phyloP scores from a whole-genome alignment of 495 filamentous ascomycete species.

The Neurospora discreta region DNA sequence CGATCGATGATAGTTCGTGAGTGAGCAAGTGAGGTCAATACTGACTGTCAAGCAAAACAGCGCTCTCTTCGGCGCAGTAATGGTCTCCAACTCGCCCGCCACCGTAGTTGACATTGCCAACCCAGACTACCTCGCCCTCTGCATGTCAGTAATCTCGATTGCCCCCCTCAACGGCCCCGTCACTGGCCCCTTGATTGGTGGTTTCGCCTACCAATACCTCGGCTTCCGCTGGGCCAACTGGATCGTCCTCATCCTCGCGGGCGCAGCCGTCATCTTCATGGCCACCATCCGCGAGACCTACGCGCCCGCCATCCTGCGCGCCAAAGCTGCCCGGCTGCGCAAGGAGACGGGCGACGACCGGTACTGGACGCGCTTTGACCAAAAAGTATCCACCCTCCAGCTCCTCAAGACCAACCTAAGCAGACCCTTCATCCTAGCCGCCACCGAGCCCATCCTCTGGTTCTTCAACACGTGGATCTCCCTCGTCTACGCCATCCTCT shows the following conservation, averaged over 20 bases:
- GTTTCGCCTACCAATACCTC: slow-evolving; percentile 63
- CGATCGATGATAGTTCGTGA: no score
- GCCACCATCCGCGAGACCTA: slow-evolving; percentile 63
- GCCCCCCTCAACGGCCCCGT: slow-evolving; percentile 69
- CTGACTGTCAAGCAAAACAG: slow-evolving; percentile 18
- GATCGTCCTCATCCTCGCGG: slow-evolving; percentile 61
- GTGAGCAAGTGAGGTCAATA: background rate
- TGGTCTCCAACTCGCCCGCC: slow-evolving; percentile 73
- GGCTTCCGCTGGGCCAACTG: slow-evolving; percentile 75
- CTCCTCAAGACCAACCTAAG: slow-evolving; percentile 59
- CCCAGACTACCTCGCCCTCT: slow-evolving; percentile 57
- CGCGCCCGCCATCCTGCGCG: slow-evolving; percentile 57
- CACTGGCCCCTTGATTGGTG: slow-evolving; percentile 38
- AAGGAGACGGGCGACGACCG: slow-evolving; percentile 65
- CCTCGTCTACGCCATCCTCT: slow-evolving; percentile 58
- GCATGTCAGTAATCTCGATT: slow-evolving; percentile 64
- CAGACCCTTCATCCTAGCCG: slow-evolving; percentile 65
- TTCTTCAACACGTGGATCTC: slow-evolving; percentile 64
- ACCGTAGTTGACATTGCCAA: slow-evolving; percentile 70
- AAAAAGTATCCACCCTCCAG: slow-evolving; percentile 35
- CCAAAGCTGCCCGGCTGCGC: slow-evolving; percentile 54
- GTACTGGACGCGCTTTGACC: slow-evolving; percentile 70
- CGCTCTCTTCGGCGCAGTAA: slow-evolving; percentile 65
- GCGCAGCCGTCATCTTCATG: slow-evolving; percentile 42
- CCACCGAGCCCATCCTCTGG: slow-evolving; percentile 76